Percentiles rank a stretch among this genome's conserved stretches.
Evolutionary conservation across 1,284 basidiomycete species (phyloP).

Genomic region (Sporisorium reilianum): DNA sequence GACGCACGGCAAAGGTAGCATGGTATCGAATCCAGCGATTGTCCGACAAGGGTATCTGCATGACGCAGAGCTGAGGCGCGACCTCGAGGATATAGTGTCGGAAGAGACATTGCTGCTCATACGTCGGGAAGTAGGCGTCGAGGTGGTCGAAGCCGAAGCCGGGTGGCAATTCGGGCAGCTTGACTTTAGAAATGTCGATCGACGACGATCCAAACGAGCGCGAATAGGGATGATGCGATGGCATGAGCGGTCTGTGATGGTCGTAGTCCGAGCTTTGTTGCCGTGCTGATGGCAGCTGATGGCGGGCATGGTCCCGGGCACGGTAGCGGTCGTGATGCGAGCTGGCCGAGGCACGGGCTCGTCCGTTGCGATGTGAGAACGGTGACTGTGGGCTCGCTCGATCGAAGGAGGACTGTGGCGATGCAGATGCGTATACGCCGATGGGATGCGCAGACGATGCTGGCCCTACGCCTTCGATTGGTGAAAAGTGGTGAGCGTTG

Average conservation of each 20-base stretch:
- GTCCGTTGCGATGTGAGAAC: slow-evolving; percentile 4
- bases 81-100: slow-evolving; percentile 48
- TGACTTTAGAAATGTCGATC: slow-evolving; percentile 39
- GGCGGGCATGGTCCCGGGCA: background rate
- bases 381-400: background rate
- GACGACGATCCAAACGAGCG: slow-evolving; percentile 17
- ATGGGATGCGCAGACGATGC: background rate
- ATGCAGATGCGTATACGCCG: slow-evolving; percentile 5
- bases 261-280: slow-evolving; percentile 21
- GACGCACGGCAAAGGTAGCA: slow-evolving; percentile 35
- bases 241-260: slow-evolving; percentile 22
- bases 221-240: background rate
- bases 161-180: slow-evolving; percentile 35
- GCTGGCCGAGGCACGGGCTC: slow-evolving; percentile 23
- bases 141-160: slow-evolving; percentile 44
- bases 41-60: slow-evolving; percentile 33
- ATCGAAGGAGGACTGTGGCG: slow-evolving; percentile 27
- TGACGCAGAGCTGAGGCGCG: slow-evolving; percentile 41
- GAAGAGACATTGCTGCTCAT: slow-evolving; percentile 45
- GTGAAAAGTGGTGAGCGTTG: slow-evolving; percentile 5
- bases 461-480: slow-evolving; percentile 12
- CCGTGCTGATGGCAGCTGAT: background rate
- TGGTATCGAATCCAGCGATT: slow-evolving; percentile 48
- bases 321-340: slow-evolving; percentile 31
- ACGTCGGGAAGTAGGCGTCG: slow-evolving; percentile 42